phyloP scores from a whole-genome alignment of 805 yeast genomes.

The Saccharomycopsis malanga region DNA sequence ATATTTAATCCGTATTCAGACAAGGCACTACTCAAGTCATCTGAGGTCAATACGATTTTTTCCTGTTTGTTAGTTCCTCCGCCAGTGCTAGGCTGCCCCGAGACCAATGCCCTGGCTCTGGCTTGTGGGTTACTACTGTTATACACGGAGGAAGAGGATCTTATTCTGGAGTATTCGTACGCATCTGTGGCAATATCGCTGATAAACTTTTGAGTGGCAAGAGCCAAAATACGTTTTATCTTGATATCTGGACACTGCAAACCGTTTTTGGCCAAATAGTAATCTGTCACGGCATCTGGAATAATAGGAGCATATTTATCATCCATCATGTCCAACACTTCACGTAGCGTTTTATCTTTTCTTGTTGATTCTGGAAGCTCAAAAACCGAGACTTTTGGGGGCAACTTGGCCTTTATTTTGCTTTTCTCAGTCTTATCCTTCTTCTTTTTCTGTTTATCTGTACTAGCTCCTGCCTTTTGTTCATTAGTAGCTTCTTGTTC shows the following conservation, averaged over 20 bases:
- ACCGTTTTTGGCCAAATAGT: constrained; percentile 80
- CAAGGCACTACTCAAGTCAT: constrained; percentile 86
- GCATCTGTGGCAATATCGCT: constrained; percentile 96
- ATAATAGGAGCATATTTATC: constrained; percentile 85
- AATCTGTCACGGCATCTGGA: constrained; percentile 94
- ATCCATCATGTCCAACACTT: constrained; percentile 81
- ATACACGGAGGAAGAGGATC: constrained; percentile 83
- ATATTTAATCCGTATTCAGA: constrained; percentile 90
- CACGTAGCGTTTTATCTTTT: constrained; percentile 76
- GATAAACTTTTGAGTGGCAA: constrained; percentile 93
- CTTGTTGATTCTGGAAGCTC: constrained; percentile 63
- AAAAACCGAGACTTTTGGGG: constrained; percentile 29
- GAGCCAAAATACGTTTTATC: constrained; percentile 75
- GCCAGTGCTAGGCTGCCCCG: constrained; percentile 38
- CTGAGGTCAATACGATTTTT: constrained; percentile 85
- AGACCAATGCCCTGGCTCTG: constrained; percentile 69
- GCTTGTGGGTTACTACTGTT: constrained; percentile 81
- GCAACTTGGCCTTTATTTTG: constrained; percentile 22
- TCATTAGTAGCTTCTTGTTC: constrained; percentile 10
- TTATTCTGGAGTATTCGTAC: constrained; percentile 86
- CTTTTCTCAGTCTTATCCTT: constrained; percentile 26
- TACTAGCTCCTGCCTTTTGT: neutral
- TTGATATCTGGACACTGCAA: constrained; percentile 72
- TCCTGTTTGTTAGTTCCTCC: constrained; percentile 45
- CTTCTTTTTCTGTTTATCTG: constrained; percentile 24